Conservation (phyloP, 2,329 filamentous ascomycete genomes). For the Diplodia seriata region DNA sequence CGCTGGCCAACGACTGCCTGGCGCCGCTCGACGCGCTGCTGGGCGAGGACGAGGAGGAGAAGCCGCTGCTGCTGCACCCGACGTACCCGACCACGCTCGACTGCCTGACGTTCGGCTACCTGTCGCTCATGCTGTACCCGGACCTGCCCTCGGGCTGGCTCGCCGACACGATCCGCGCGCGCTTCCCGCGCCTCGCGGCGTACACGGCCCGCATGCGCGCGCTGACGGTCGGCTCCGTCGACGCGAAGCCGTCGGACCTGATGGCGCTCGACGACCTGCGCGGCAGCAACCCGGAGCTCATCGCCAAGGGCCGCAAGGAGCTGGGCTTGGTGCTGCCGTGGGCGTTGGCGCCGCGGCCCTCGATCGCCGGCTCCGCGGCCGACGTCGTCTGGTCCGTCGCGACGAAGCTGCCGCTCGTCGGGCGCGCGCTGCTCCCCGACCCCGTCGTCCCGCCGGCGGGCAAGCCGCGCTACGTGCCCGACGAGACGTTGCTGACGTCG, state of each 20-base stretch:
- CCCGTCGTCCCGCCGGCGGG: constrained; percentile 22
- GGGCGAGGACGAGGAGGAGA: constrained; percentile 50
- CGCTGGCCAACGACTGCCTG: constrained; percentile 73
- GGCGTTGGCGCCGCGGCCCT: constrained; percentile 15
- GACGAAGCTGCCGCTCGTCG: constrained; percentile 10
- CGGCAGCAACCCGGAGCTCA: constrained; percentile 24
- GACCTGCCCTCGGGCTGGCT: constrained; percentile 69
- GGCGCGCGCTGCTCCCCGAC: not conserved
- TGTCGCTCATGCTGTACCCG: constrained; percentile 73
- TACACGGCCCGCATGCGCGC: constrained; percentile 44
- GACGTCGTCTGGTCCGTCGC: constrained; percentile 11
- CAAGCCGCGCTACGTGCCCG: not conserved
- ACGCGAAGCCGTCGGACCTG: constrained; percentile 21
- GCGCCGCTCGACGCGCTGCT: constrained; percentile 73
- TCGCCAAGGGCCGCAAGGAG: constrained; percentile 29
- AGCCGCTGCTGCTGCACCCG: constrained; percentile 62
- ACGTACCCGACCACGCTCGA: constrained; percentile 70
- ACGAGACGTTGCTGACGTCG: constrained; percentile 17
- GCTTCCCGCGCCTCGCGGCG: constrained; percentile 50
- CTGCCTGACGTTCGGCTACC: constrained; percentile 80
- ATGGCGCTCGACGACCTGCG: constrained; percentile 27
- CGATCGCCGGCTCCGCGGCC: not conserved
- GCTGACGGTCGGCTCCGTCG: constrained; percentile 16
- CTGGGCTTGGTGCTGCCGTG: constrained; percentile 31
- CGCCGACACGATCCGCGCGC: constrained; percentile 60